phyloP scores from a whole-genome alignment of 2,329 filamentous ascomycete genomes.

The Colletotrichum tropicale region DNA sequence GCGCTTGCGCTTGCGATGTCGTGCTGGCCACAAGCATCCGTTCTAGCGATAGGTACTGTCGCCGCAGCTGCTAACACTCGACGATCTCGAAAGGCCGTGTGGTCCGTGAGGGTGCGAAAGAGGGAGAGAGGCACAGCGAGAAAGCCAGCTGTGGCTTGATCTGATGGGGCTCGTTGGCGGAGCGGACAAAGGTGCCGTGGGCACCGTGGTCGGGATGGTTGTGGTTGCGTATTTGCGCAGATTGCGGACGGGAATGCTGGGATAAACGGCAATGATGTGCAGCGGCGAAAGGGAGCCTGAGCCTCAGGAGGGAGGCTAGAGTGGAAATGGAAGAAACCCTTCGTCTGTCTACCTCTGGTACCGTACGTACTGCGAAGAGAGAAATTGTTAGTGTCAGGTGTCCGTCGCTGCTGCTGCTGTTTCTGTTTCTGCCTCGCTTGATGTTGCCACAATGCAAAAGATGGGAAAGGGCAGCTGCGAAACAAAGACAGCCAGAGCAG shows the following conservation, averaged over 20 bases:
- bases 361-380: no score
- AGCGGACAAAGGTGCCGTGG: background rate
- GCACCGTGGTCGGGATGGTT: background rate
- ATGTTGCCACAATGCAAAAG: background rate
- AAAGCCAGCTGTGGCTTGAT: background rate
- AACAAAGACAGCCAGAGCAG: background rate
- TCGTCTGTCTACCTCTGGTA: background rate
- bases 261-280: conserved; percentile 7
- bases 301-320: background rate
- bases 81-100: background rate
- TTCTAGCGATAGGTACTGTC: background rate
- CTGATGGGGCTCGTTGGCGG: background rate
- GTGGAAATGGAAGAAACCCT: background rate
- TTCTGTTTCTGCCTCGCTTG: background rate
- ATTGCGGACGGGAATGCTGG: background rate
- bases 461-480: background rate
- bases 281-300: background rate
- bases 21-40: background rate
- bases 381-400: background rate
- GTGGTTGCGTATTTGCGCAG: background rate
- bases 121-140: background rate
- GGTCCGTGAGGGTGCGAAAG: background rate
- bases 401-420: background rate
- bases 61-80: background rate
- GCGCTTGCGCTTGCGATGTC: background rate